A percentile compares a stretch with the other conserved stretches of the same genome.
Evolutionary conservation across 2,329 filamentous ascomycete genomes (phyloP).

Genomic region (Leptographium lundbergii): DNA sequence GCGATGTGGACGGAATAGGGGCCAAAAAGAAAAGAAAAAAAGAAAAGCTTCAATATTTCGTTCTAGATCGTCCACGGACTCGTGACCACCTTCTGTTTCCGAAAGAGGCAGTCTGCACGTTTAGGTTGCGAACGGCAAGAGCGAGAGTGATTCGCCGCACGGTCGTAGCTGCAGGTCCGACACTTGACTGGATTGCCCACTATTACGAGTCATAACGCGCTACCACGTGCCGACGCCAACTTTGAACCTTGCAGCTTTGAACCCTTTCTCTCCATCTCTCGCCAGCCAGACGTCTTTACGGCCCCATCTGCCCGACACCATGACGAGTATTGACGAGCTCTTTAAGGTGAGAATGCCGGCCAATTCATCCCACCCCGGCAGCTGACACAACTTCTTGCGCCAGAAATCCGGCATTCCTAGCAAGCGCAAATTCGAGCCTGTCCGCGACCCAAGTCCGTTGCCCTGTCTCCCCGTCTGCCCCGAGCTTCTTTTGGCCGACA

Average conservation of each 20-base stretch:
- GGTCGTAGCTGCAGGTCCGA: neutral
- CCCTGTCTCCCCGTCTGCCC: neutral
- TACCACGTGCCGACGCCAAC: neutral
- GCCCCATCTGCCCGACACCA: slow-evolving; percentile 16
- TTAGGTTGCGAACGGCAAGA: neutral
- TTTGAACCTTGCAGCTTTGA: neutral
- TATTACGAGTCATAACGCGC: neutral
- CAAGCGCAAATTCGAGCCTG: slow-evolving; percentile 52
- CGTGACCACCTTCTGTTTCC: neutral
- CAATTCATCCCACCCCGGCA: neutral
- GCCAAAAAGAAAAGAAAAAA: neutral
- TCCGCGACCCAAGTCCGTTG: slow-evolving; percentile 48
- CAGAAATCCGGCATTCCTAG: slow-evolving; percentile 33
- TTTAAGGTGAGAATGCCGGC: slow-evolving; percentile 32
- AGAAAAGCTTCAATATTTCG: too few relatives aligned
- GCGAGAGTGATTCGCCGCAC: neutral
- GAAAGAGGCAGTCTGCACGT: neutral
- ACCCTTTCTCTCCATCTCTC: neutral
- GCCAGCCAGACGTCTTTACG: too few relatives aligned
- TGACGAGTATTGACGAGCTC: slow-evolving; percentile 47
- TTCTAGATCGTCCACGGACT: neutral
- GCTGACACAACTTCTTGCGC: neutral
- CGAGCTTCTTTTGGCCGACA: neutral
- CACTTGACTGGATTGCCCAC: neutral
- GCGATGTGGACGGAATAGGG: too few relatives aligned